Conservation (phyloP, 352 stramenopile species). For the Discostella stelligera region DNA sequence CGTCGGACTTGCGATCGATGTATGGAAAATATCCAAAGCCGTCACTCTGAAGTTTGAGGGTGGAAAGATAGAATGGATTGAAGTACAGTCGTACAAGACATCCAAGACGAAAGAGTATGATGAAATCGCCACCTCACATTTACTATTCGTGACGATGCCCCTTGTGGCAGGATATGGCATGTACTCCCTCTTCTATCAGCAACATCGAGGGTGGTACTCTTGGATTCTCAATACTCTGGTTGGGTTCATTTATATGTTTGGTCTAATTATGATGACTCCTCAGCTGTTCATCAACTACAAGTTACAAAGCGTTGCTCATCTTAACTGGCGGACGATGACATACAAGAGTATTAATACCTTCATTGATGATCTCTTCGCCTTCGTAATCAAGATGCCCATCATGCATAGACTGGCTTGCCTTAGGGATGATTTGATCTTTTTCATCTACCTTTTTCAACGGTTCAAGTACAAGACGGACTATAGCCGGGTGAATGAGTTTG, state of each 20-base stretch:
- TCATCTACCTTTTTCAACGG: slow-evolving; percentile 97
- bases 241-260: slow-evolving; percentile 97
- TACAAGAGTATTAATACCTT: slow-evolving; percentile 98
- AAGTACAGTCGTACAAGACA: slow-evolving; percentile 87
- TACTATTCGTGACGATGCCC: slow-evolving; percentile 69
- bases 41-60: slow-evolving; percentile 85
- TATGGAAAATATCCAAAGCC: slow-evolving; percentile 93
- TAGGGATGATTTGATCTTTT: slow-evolving; percentile 98
- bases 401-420: slow-evolving; percentile 97
- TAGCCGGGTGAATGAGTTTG: slow-evolving; percentile 74
- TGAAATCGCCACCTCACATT: slow-evolving; percentile 78
- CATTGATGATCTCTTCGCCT: slow-evolving; percentile 95
- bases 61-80: slow-evolving; percentile 86
- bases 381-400: slow-evolving; percentile 95
- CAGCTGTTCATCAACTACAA: slow-evolving; percentile 99
- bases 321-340: slow-evolving; percentile 96
- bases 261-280: slow-evolving; percentile 99
- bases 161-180: slow-evolving; percentile 90
- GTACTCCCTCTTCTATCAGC: slow-evolving; percentile 92
- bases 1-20: slow-evolving; percentile 83
- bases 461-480: slow-evolving; percentile 86
- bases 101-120: slow-evolving; percentile 84
- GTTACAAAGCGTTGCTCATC: slow-evolving; percentile 92
- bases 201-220: slow-evolving; percentile 97
- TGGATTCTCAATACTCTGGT: slow-evolving; percentile 94